Percentiles rank a stretch among this genome's conserved stretches.
phyloP scores from a whole-genome alignment of 1,284 basidiomycete genomes.

The Trametes polyzona region DNA sequence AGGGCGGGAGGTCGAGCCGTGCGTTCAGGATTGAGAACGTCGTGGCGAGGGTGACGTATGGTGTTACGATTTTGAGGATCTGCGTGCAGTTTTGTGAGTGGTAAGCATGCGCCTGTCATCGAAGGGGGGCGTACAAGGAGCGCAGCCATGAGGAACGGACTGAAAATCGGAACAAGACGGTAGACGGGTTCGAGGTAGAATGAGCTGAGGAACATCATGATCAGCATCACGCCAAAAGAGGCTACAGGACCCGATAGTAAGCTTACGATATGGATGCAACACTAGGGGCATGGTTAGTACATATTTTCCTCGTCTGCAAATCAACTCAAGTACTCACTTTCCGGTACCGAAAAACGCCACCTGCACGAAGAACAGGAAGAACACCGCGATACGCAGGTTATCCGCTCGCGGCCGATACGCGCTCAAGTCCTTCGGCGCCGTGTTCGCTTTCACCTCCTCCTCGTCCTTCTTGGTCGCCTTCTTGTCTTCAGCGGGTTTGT shows the following conservation, averaged over 20 bases:
- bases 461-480: not conserved
- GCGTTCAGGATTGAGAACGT: conserved; percentile 71
- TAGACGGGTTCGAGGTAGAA: conserved; percentile 93
- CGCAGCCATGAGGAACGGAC: conserved; percentile 83
- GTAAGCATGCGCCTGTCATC: not conserved
- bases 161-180: conserved; percentile 86
- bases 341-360: conserved; percentile 89
- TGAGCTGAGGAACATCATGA: conserved; percentile 48
- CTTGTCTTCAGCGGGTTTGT: not conserved
- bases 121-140: conserved; percentile 55
- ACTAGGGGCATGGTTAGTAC: conserved; percentile 43
- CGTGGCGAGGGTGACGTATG: conserved; percentile 78
- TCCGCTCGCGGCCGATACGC: conserved; percentile 57
- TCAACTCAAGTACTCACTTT: conserved; percentile 78
- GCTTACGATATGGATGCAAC: conserved; percentile 87
- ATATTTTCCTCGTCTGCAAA: no score
- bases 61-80: conserved; percentile 85
- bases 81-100: conserved; percentile 30
- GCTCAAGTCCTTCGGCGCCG: conserved; percentile 6
- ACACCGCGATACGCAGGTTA: conserved; percentile 77
- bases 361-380: conserved; percentile 89
- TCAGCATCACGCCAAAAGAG: not conserved
- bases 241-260: not conserved
- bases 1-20: conserved; percentile 68
- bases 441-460: not conserved